Evolutionary conservation across 306 rosid species (phyloP).

Genomic region (Corylus americana): DNA sequence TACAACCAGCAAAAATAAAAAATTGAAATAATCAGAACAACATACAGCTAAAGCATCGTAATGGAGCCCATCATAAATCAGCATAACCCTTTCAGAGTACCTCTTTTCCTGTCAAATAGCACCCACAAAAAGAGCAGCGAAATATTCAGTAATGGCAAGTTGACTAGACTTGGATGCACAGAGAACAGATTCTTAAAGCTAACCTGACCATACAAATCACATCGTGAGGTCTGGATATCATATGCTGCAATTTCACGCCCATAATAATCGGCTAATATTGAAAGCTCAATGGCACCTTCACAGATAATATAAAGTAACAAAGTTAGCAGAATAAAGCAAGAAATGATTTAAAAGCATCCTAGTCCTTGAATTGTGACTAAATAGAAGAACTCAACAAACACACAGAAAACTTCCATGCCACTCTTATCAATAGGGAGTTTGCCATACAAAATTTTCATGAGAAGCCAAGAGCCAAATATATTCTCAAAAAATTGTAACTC

Average conservation of each 20-base stretch:
- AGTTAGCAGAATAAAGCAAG: constrained; percentile 27
- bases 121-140: constrained; percentile 18
- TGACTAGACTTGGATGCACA: constrained; percentile 18
- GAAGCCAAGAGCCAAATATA: not conserved
- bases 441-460: not conserved
- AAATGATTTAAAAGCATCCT: constrained; percentile 5
- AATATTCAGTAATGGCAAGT: constrained; percentile 31
- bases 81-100: constrained; percentile 82
- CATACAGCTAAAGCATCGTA: constrained; percentile 95
- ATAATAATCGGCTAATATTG: constrained; percentile 84
- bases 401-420: not conserved
- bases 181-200: constrained; percentile 29
- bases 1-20: not conserved
- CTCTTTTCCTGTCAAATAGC: constrained; percentile 57
- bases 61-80: constrained; percentile 93
- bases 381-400: not conserved
- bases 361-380: not conserved
- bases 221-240: constrained; percentile 89
- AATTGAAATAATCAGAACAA: not conserved
- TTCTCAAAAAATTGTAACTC: not conserved
- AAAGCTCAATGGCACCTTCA: constrained; percentile 93
- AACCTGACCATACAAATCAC: constrained; percentile 98
- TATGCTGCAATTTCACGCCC: constrained; percentile 93
- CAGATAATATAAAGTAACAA: constrained; percentile 22
- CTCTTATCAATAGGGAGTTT: not conserved